Evolutionary conservation across 2,329 filamentous ascomycete genomes (phyloP).

Genomic region (Fusarium staphyleae): DNA sequence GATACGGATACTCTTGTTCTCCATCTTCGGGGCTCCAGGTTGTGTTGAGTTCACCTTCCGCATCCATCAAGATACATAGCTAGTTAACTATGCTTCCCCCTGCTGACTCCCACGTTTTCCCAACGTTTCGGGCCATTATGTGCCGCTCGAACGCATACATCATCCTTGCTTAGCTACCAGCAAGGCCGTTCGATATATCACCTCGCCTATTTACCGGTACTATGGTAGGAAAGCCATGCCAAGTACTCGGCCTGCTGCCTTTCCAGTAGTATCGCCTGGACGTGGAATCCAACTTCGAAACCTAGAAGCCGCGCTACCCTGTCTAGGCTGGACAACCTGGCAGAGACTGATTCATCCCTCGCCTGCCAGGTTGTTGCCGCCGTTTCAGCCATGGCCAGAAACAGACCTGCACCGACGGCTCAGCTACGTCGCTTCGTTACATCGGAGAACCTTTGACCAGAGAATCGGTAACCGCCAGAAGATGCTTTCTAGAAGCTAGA

Average conservation of each 20-base stretch:
- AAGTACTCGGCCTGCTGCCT: neutral
- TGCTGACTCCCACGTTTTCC: slow-evolving; percentile 28
- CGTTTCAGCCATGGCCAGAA: slow-evolving; percentile 36
- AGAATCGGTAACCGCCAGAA: slow-evolving; percentile 30
- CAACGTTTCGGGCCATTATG: slow-evolving; percentile 12
- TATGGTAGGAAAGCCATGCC: slow-evolving; percentile 13
- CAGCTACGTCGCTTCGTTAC: slow-evolving; percentile 18
- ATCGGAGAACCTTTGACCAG: slow-evolving; percentile 22
- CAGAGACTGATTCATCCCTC: neutral
- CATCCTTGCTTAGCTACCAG: slow-evolving; percentile 13
- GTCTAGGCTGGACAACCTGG: slow-evolving; percentile 5
- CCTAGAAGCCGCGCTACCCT: slow-evolving; percentile 2
- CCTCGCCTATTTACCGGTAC: slow-evolving; percentile 14
- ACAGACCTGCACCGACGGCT: slow-evolving; percentile 27
- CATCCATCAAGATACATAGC: no score
- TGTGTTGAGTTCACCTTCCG: no score
- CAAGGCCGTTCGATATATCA: neutral
- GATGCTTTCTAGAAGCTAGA: slow-evolving; percentile 10
- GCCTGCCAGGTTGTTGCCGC: slow-evolving; percentile 10
- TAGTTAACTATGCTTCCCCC: slow-evolving; percentile 1
- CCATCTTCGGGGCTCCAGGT: neutral
- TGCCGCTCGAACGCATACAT: slow-evolving; percentile 19
- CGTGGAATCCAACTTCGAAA: neutral
- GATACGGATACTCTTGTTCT: slow-evolving; percentile 12
- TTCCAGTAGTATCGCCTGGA: neutral